Conservation (phyloP, 1,284 basidiomycete species). For the Naganishia sp. region DNA sequence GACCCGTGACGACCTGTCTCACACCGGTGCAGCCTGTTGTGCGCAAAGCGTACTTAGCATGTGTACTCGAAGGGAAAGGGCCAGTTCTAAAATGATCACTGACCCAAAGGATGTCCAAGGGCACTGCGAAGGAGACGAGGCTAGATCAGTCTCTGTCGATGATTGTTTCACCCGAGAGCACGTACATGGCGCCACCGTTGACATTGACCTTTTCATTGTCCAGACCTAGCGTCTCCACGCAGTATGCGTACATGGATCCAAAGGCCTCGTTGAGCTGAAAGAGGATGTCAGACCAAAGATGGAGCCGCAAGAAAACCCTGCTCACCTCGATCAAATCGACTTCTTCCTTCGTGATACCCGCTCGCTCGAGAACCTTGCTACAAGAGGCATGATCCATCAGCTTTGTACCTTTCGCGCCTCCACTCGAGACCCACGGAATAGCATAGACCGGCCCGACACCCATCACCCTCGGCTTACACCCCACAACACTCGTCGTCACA, state of each 20-base stretch:
- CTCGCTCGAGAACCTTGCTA: conserved; percentile 62
- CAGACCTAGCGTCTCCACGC: conserved; percentile 66
- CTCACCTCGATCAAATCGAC: conserved; percentile 77
- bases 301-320: too few relatives aligned
- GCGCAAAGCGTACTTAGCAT: background rate
- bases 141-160: background rate
- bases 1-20: conserved; percentile 41
- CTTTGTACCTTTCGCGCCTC: too few relatives aligned
- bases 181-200: conserved; percentile 73
- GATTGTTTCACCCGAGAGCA: too few relatives aligned
- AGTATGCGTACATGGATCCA: conserved; percentile 76
- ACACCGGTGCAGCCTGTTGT: conserved; percentile 34
- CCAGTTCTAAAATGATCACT: background rate
- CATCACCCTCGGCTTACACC: conserved; percentile 76
- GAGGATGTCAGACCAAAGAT: background rate
- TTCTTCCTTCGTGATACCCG: conserved; percentile 67
- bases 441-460: conserved; percentile 75
- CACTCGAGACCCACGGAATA: conserved; percentile 58
- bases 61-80: background rate
- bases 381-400: background rate
- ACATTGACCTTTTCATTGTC: conserved; percentile 75
- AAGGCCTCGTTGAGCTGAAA: conserved; percentile 70
- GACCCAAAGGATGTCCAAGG: conserved; percentile 42
- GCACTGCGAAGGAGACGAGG: conserved; percentile 22
- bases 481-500: conserved; percentile 71